Percentiles rank a stretch among this genome's conserved stretches.
These are phyloP conservation scores for Mycotypha africana DNA, from an alignment of 371 early-diverging fungal genomes.

Conservation along the genomic window DNA sequence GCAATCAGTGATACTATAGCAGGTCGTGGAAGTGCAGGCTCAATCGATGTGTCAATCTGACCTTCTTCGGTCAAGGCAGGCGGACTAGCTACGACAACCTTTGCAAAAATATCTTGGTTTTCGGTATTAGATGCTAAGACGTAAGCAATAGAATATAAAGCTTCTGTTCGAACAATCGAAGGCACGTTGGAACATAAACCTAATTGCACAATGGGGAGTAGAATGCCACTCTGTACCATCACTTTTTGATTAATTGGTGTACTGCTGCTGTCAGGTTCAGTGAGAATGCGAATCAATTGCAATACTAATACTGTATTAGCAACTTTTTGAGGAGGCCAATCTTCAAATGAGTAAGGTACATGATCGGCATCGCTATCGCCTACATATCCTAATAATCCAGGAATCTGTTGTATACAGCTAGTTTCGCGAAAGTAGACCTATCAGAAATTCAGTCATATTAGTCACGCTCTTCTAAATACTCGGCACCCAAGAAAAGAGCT, in stretches of 20 bases:
- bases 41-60: constrained; percentile 13
- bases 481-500: neutral
- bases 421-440: constrained; percentile 92
- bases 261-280: constrained; percentile 82
- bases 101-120: constrained; percentile 71
- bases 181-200: constrained; percentile 58
- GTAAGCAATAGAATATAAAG: constrained; percentile 81
- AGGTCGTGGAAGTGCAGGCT: constrained; percentile 38
- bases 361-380: constrained; percentile 58
- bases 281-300: constrained; percentile 83
- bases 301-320: constrained; percentile 79
- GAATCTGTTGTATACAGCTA: constrained; percentile 85
- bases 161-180: constrained; percentile 59
- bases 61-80: constrained; percentile 22
- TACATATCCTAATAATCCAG: constrained; percentile 59
- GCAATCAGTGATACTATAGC: constrained; percentile 60
- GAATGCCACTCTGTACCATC: constrained; percentile 73
- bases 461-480: neutral
- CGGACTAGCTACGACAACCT: constrained; percentile 44
- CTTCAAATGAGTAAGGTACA: constrained; percentile 41
- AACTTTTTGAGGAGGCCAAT: constrained; percentile 75
- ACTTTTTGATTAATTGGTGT: constrained; percentile 84
- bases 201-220: constrained; percentile 63
- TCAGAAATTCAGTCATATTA: no score
- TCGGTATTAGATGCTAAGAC: constrained; percentile 66